phyloP scores from a whole-genome alignment of 768 basidiomycete species.

The Naematelia encephala region DNA sequence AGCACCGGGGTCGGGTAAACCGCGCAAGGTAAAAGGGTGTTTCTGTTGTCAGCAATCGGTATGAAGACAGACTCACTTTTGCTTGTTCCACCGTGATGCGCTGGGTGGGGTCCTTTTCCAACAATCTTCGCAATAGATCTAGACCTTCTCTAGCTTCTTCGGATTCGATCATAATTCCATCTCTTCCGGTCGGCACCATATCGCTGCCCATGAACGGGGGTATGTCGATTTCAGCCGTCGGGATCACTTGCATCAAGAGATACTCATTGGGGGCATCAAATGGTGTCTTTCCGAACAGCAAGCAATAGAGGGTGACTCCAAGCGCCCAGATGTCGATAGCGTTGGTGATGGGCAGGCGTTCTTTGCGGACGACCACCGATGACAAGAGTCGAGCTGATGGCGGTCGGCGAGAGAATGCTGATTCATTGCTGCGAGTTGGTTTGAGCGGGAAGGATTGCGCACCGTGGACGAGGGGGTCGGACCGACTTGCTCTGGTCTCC shows the following conservation, averaged over 20 bases:
- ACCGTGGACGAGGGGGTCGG: slow-evolving; percentile 21
- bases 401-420: slow-evolving; percentile 19
- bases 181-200: slow-evolving; percentile 56
- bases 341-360: slow-evolving; percentile 66
- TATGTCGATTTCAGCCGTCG: slow-evolving; percentile 68
- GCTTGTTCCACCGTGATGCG: slow-evolving; percentile 76
- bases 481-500: slow-evolving; percentile 22
- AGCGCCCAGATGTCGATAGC: slow-evolving; percentile 98
- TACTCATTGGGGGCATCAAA: slow-evolving; percentile 72
- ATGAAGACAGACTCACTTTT: slow-evolving; percentile 59
- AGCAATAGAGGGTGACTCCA: slow-evolving; percentile 90
- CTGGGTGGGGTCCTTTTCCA: slow-evolving; percentile 72
- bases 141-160: slow-evolving; percentile 64
- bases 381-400: slow-evolving; percentile 25
- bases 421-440: slow-evolving; percentile 32
- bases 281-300: slow-evolving; percentile 82
- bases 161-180: slow-evolving; percentile 54
- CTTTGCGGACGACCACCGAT: slow-evolving; percentile 20
- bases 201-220: slow-evolving; percentile 72
- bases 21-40: slow-evolving; percentile 55
- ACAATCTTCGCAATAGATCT: slow-evolving; percentile 66
- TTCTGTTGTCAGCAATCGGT: slow-evolving; percentile 36
- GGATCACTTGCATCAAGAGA: slow-evolving; percentile 71
- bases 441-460: slow-evolving; percentile 31
- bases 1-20: slow-evolving; percentile 61